Evolutionary conservation across 768 basidiomycete species (phyloP).

Genomic region (Leucogyrophana mollusca): DNA sequence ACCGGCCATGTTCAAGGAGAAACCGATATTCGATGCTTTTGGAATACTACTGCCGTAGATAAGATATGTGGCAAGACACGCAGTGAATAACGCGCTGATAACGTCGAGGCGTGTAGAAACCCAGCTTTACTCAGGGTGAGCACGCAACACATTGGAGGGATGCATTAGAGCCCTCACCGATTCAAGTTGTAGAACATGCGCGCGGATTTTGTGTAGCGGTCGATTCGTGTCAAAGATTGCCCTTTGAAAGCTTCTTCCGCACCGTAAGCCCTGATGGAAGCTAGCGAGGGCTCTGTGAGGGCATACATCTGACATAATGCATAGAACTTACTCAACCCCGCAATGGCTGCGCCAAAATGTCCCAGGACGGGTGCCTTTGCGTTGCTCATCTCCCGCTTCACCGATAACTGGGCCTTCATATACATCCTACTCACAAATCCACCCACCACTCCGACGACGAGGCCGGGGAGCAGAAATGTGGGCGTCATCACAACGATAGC

Average conservation of each 20-base stretch:
- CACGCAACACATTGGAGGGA: neutral
- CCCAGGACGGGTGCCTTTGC: slow-evolving; percentile 47
- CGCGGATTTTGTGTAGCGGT: slow-evolving; percentile 42
- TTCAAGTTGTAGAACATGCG: slow-evolving; percentile 49
- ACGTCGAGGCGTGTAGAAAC: slow-evolving; percentile 53
- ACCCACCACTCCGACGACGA: slow-evolving; percentile 36
- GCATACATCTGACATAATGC: neutral
- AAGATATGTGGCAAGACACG: slow-evolving; percentile 49
- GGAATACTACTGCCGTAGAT: slow-evolving; percentile 43
- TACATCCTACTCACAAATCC: slow-evolving; percentile 47
- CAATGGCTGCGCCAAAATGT: slow-evolving; percentile 52
- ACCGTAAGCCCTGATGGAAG: slow-evolving; percentile 55
- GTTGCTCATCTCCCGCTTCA: slow-evolving; percentile 57
- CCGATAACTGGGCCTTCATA: slow-evolving; percentile 52
- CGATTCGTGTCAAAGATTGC: slow-evolving; percentile 44
- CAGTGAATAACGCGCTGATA: slow-evolving; percentile 49
- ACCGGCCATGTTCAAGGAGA: slow-evolving; percentile 43
- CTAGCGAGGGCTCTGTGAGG: neutral
- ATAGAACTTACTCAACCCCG: slow-evolving; percentile 41
- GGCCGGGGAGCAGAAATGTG: slow-evolving; percentile 37
- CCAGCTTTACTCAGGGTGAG: slow-evolving; percentile 34
- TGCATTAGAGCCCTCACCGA: slow-evolving; percentile 34
- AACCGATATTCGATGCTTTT: slow-evolving; percentile 38
- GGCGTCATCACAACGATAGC: slow-evolving; percentile 41
- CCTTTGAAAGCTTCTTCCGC: slow-evolving; percentile 42